Percentiles rank a stretch among this genome's conserved stretches.
phyloP scores from a whole-genome alignment of 2,329 filamentous ascomycete genomes.

The Sporothrix globosa region DNA sequence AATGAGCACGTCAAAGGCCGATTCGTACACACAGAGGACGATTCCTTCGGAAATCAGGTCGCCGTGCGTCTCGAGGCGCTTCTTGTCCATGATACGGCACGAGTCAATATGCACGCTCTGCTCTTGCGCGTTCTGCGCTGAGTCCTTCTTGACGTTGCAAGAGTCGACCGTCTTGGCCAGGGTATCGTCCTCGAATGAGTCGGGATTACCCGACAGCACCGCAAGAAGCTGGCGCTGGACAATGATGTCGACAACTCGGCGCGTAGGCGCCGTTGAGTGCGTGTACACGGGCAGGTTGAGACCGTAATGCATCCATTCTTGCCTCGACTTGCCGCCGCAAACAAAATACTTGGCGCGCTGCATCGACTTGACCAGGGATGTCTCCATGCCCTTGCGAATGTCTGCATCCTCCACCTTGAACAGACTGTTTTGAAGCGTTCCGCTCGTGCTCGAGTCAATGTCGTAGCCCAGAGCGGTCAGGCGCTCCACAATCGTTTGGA shows the following conservation, averaged over 20 bases:
- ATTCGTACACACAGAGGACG: slow-evolving; percentile 96
- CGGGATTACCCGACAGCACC: slow-evolving; percentile 76
- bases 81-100: slow-evolving; percentile 93
- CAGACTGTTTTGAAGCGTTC: slow-evolving; percentile 87
- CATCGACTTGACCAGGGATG: slow-evolving; percentile 91
- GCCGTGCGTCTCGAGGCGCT: slow-evolving; percentile 80
- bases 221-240: slow-evolving; percentile 94
- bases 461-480: slow-evolving; percentile 91
- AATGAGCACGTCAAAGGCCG: slow-evolving; percentile 96
- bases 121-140: slow-evolving; percentile 93
- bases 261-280: slow-evolving; percentile 93
- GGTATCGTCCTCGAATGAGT: slow-evolving; percentile 86
- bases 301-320: slow-evolving; percentile 85
- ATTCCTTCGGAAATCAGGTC: slow-evolving; percentile 96
- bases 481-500: slow-evolving; percentile 87
- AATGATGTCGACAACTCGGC: slow-evolving; percentile 91
- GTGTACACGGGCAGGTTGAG: slow-evolving; percentile 94
- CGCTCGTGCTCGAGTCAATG: slow-evolving; percentile 86
- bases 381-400: slow-evolving; percentile 97
- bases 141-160: slow-evolving; percentile 99
- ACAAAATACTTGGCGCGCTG: slow-evolving; percentile 95
- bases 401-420: slow-evolving; percentile 90
- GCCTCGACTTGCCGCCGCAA: slow-evolving; percentile 69
- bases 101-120: slow-evolving; percentile 99
- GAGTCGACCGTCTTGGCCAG: slow-evolving; percentile 91